Conservation (phyloP, 495 filamentous ascomycete species). For the Annulohypoxylon nitens region DNA sequence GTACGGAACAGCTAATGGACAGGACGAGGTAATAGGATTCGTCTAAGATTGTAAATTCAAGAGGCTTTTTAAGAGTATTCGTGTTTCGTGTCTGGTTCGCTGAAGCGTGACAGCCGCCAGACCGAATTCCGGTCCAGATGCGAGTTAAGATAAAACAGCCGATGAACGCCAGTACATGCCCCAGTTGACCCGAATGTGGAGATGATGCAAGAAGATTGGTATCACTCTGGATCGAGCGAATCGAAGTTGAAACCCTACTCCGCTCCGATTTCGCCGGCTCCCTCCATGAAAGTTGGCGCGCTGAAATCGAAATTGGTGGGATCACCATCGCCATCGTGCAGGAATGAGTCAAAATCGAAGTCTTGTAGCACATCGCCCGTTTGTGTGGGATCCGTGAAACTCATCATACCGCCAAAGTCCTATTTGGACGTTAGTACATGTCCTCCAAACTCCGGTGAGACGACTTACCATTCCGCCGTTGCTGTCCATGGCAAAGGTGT, state of each 20-base stretch:
- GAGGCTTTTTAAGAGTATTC: conserved; percentile 47
- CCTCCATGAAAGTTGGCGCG: conserved; percentile 58
- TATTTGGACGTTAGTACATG: conserved; percentile 36
- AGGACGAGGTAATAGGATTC: conserved; percentile 37
- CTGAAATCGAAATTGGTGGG: conserved; percentile 61
- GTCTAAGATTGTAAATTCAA: conserved; percentile 43
- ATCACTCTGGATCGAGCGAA: conserved; percentile 12
- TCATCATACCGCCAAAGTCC: conserved; percentile 66
- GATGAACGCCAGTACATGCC: conserved; percentile 52
- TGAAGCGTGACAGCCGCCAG: conserved; percentile 44
- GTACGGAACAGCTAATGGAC: conserved; percentile 27
- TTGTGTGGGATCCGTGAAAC: conserved; percentile 72
- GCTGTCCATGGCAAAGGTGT: conserved; percentile 52
- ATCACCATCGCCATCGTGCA: conserved; percentile 66
- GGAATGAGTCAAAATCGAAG: conserved; percentile 97
- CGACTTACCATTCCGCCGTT: conserved; percentile 53
- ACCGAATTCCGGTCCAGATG: conserved; percentile 52
- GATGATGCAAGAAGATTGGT: conserved; percentile 36
- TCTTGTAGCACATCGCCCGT: conserved; percentile 82
- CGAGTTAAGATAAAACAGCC: conserved; percentile 46
- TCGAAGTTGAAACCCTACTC: conserved; percentile 56
- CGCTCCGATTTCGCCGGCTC: conserved; percentile 61
- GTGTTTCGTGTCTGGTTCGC: conserved; percentile 50
- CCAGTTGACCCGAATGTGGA: conserved; percentile 38
- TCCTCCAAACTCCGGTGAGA: neutral